These are phyloP conservation scores for Chlamydomonas reinhardtii DNA, from an alignment of 163 green algal genomes.

Conservation along the genomic window DNA sequence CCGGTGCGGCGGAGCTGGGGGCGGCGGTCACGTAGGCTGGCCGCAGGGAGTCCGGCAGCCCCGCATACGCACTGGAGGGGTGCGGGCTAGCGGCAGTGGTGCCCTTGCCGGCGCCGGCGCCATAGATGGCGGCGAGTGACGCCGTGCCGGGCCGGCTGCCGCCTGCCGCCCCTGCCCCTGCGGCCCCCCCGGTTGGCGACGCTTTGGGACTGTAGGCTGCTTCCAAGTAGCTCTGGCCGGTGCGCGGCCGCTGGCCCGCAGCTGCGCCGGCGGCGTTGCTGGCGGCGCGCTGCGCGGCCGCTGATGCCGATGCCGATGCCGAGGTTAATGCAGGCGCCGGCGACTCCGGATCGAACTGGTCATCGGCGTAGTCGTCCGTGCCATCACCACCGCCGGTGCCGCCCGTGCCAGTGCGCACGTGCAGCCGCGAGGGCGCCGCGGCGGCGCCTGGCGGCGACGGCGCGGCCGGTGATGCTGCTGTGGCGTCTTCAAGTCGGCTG, in stretches of 20 bases:
- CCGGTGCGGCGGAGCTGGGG: too few species aligned
- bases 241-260: background rate
- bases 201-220: conserved; percentile 10
- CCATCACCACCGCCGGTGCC: too few species aligned
- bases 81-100: too few species aligned
- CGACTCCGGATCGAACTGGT: background rate
- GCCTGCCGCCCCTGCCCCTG: background rate
- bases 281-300: too few species aligned
- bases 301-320: too few species aligned
- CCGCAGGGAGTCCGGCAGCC: too few species aligned
- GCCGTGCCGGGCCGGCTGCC: background rate
- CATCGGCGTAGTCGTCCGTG: background rate
- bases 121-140: background rate
- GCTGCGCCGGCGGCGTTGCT: background rate
- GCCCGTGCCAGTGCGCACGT: too few species aligned
- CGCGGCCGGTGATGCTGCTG: background rate
- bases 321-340: background rate
- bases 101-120: too few species aligned
- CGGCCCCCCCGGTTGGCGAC: background rate
- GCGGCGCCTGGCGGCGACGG: too few species aligned
- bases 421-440: too few species aligned
- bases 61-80: too few species aligned
- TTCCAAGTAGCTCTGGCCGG: conserved; percentile 1
- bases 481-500: background rate
- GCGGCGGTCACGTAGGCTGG: too few species aligned